Evolutionary conservation across 805 yeast genomes (phyloP).

Genomic region (Ogataea henricii): DNA sequence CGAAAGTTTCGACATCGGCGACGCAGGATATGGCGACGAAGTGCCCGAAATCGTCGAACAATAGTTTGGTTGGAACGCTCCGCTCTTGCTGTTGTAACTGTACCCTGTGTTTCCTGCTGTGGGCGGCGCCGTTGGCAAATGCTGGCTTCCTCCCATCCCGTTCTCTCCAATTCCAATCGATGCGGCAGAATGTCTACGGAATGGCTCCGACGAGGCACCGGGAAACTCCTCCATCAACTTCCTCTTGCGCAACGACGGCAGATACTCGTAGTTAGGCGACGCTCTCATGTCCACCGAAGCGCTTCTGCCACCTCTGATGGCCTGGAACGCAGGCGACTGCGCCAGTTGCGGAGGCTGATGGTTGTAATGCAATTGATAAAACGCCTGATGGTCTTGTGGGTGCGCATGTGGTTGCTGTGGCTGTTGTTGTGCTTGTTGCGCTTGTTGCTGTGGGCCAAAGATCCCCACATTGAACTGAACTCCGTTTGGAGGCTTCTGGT

Average conservation of each 20-base stretch:
- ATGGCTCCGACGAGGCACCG: slow-evolving; percentile 16
- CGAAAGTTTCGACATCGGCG: slow-evolving; percentile 35
- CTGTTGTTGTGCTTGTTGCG: not conserved
- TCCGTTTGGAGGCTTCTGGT: slow-evolving; percentile 11
- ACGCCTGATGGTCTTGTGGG: slow-evolving; percentile 12
- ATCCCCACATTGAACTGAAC: slow-evolving; percentile 25
- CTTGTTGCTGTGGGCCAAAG: slow-evolving; percentile 10
- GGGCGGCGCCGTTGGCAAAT: slow-evolving; percentile 5
- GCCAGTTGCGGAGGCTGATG: slow-evolving; percentile 5
- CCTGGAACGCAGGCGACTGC: slow-evolving; percentile 19
- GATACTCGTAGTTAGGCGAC: slow-evolving; percentile 15
- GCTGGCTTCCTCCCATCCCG: not conserved
- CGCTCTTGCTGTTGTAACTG: slow-evolving; percentile 1
- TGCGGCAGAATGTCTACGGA: slow-evolving; percentile 38
- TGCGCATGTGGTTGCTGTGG: slow-evolving; percentile 12
- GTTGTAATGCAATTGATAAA: slow-evolving; percentile 7
- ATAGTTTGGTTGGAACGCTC: not conserved
- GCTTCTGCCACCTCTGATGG: slow-evolving; percentile 23
- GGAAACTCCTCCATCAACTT: slow-evolving; percentile 29
- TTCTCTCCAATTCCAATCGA: slow-evolving; percentile 19
- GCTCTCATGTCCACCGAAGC: slow-evolving; percentile 27
- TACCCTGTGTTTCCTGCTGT: slow-evolving; percentile 5
- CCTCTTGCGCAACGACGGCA: slow-evolving; percentile 29
- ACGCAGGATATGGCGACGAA: slow-evolving; percentile 28
- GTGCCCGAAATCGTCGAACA: slow-evolving; percentile 15